Base-by-base conservation (phyloP, 129 eudicot species). In the Tagetes erecta region DNA sequence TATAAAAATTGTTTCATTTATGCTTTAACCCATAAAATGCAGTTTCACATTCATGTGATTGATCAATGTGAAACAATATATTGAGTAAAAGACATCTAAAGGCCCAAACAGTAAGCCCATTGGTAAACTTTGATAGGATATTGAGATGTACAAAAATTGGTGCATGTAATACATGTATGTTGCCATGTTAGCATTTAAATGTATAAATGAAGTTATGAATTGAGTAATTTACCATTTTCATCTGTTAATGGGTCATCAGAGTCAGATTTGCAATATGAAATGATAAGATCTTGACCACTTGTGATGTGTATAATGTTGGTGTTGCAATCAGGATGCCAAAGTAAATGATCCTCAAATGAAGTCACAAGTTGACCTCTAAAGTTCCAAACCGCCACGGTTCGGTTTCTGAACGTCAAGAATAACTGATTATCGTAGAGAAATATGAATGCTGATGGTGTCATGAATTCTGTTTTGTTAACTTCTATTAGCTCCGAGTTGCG, bases 241-340 rank as follows among this genome's bases (percentile, higher is more conserved):
- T 91, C 91, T 30, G 87, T 65, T 35, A 78, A 50, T 6, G 88
- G 85, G 65, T 88, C 96, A 27, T 86, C 91, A 0, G 92, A 76
- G 62, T 83, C 96, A 53, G 96, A 90, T 70, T 91, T 91, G 87
- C 97, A 91, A 49, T 91, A 91, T 35, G 97, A 91, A 52, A 91
- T 88, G 60, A 91, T 91, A 33, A 91, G 91, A 82, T 91, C 97
- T 83, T 91, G 97, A 62, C 88, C 92, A 70, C 97, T 88, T 1
- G 97, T 91, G 77, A 91, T 91, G 77, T 91, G 86, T 40, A 91
- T 88, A 76, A 86, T 91, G 85, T 91, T 88, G 9, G 97, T 91
- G 68, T 91, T 91, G 92, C 96, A 91, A 62, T 88, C 97, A 30
- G 97, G 92, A 86, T 88, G 97, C 97, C 97, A 91, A 66, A 91